phyloP scores from a whole-genome alignment of 164 flowering plant genomes.

The Vitis riparia region DNA sequence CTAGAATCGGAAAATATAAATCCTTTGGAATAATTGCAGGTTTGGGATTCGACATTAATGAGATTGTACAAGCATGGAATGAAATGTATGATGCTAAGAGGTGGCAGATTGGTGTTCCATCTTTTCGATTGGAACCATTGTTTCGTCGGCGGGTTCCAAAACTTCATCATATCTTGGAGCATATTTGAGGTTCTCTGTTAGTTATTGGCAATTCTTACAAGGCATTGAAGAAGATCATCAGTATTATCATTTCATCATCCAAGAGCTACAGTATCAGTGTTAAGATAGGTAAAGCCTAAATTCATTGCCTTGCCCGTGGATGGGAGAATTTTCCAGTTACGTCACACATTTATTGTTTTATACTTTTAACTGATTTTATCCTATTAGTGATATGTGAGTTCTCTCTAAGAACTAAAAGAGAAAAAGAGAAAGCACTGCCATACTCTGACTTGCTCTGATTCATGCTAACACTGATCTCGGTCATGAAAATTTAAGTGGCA shows the following conservation, averaged over 20 bases:
- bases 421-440: not conserved
- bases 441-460: not conserved
- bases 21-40: slow-evolving; percentile 39
- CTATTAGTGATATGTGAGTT: not conserved
- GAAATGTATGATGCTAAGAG: slow-evolving; percentile 92
- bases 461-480: not conserved
- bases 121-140: slow-evolving; percentile 82
- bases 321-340: not conserved
- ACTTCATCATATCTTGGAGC: slow-evolving; percentile 32
- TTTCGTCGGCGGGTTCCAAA: slow-evolving; percentile 70
- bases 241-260: slow-evolving; percentile 2
- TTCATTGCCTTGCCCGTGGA: no score
- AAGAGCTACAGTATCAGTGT: not conserved
- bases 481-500: not conserved
- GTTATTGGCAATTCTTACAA: not conserved
- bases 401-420: not conserved
- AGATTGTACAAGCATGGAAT: slow-evolving; percentile 94
- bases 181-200: not conserved
- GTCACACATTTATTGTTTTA: not conserved
- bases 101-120: slow-evolving; percentile 72
- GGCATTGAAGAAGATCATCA: slow-evolving; percentile 4
- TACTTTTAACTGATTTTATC: not conserved
- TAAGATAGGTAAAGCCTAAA: slow-evolving; percentile 13
- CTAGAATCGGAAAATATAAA: not conserved
- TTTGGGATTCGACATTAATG: slow-evolving; percentile 82